Conservation (phyloP, 2,329 filamentous ascomycete genomes). For the Pseudovirgaria hyperparasitica region DNA sequence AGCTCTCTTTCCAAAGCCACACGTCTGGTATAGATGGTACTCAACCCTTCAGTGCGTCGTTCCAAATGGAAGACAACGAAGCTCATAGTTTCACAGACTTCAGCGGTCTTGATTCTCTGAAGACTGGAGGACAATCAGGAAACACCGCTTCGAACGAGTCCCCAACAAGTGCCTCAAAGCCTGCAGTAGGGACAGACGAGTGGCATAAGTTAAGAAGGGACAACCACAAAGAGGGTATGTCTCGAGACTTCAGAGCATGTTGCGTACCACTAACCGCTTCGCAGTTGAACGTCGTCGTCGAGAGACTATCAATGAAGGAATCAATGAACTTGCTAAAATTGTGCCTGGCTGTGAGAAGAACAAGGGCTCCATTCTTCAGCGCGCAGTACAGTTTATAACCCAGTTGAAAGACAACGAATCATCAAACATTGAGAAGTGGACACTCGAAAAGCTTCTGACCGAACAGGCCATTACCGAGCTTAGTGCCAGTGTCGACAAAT, state of each 20-base stretch:
- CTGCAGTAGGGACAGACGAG: conserved; percentile 86
- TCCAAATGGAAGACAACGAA: conserved; percentile 29
- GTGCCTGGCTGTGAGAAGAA: conserved; percentile 98
- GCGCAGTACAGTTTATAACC: conserved; percentile 86
- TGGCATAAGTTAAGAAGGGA: conserved; percentile 97
- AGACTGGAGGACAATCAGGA: conserved; percentile 36
- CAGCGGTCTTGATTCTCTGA: conserved; percentile 36
- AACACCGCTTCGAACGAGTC: conserved; percentile 20
- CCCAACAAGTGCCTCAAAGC: conserved; percentile 43
- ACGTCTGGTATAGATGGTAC: conserved; percentile 29
- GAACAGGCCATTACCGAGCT: conserved; percentile 85
- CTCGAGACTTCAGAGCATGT: not conserved
- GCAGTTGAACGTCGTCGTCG: conserved; percentile 88
- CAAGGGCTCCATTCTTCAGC: conserved; percentile 90
- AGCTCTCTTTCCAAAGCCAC: conserved; percentile 37
- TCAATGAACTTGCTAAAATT: conserved; percentile 95
- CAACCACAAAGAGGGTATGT: conserved; percentile 93
- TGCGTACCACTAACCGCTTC: conserved; percentile 8
- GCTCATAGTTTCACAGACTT: conserved; percentile 23
- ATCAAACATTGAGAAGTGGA: conserved; percentile 91
- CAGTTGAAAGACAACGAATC: conserved; percentile 90
- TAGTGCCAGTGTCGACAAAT: conserved; percentile 73
- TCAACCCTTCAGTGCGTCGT: conserved; percentile 22
- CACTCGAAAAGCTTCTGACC: conserved; percentile 76
- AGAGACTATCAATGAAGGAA: conserved; percentile 97